Evolutionary conservation across 2,329 filamentous ascomycete species (phyloP).

Genomic region (Penicillium carneum): DNA sequence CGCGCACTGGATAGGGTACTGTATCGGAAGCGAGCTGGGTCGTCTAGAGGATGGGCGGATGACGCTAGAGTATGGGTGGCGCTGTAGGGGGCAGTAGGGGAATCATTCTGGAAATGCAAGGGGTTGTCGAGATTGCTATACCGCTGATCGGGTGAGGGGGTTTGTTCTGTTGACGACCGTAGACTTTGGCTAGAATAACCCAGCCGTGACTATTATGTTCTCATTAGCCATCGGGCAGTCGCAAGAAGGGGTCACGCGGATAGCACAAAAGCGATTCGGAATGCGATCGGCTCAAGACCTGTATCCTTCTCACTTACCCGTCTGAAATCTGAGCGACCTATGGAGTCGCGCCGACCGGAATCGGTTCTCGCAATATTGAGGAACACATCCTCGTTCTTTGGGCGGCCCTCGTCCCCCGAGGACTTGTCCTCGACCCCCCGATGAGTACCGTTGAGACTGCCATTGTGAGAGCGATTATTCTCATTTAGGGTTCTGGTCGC

Average conservation of each 20-base stretch:
- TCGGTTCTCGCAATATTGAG: conserved; percentile 56
- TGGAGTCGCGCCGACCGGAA: conserved; percentile 47
- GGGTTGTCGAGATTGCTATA: conserved; percentile 44
- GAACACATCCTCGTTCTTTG: conserved; percentile 56
- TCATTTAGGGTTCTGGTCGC: conserved; percentile 38
- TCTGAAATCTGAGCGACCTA: conserved; percentile 49
- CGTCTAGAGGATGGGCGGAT: conserved; percentile 51
- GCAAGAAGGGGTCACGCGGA: not conserved
- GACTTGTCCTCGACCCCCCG: conserved; percentile 42
- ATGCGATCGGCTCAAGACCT: conserved; percentile 14
- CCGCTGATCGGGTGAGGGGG: conserved; percentile 49
- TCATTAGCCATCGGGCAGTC: conserved; percentile 29
- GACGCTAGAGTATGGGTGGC: conserved; percentile 41
- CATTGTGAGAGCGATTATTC: conserved; percentile 37
- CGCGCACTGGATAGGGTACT: conserved; percentile 44
- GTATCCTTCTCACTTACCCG: conserved; percentile 42
- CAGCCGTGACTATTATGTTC: conserved; percentile 45
- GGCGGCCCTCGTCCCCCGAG: conserved; percentile 47
- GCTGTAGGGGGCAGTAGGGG: conserved; percentile 41
- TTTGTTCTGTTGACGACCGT: conserved; percentile 47
- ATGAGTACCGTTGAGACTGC: conserved; percentile 23
- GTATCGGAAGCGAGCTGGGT: conserved; percentile 46
- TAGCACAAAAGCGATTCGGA: conserved; percentile 7
- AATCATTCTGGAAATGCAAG: conserved; percentile 46
- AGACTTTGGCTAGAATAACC: conserved; percentile 46